A percentile compares a stretch with the other conserved stretches of the same genome.
These are phyloP conservation scores for Tympanopsis confertula DNA, from an alignment of 2,329 filamentous ascomycete genomes.

Conservation along the genomic window DNA sequence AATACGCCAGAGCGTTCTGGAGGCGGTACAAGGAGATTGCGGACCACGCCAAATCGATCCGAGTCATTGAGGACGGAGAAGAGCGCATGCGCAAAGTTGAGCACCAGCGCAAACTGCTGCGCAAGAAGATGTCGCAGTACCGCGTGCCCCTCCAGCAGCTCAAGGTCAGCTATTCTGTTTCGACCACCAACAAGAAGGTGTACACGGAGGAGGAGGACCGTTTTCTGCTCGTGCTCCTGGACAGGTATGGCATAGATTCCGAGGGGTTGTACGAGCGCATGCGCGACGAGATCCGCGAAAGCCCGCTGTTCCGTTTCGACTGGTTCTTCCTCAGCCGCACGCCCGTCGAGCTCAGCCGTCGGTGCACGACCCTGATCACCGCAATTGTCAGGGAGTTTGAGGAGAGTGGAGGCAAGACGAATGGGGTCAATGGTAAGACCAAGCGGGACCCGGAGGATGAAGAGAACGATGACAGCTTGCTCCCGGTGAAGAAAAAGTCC, in stretches of 20 bases:
- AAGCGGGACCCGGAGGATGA: slow-evolving; percentile 47
- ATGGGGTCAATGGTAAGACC: slow-evolving; percentile 30
- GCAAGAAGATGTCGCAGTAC: slow-evolving; percentile 92
- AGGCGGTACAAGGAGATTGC: slow-evolving; percentile 81
- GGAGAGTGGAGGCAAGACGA: slow-evolving; percentile 35
- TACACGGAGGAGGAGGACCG: slow-evolving; percentile 98
- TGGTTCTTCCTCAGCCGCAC: slow-evolving; percentile 98
- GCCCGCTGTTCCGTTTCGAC: slow-evolving; percentile 90
- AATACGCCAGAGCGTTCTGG: slow-evolving; percentile 94
- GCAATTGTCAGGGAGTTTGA: slow-evolving; percentile 94
- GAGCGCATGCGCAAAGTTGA: slow-evolving; percentile 80
- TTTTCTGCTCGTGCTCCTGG: slow-evolving; percentile 84
- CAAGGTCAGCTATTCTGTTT: slow-evolving; percentile 97
- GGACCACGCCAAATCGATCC: slow-evolving; percentile 80
- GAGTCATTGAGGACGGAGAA: slow-evolving; percentile 84
- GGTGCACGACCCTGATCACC: slow-evolving; percentile 87
- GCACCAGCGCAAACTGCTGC: slow-evolving; percentile 83
- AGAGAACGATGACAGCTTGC: slow-evolving; percentile 63
- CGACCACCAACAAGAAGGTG: slow-evolving; percentile 98
- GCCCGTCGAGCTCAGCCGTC: slow-evolving; percentile 78
- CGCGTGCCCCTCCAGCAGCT: slow-evolving; percentile 95
- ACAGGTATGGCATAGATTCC: slow-evolving; percentile 82
- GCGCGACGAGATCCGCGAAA: slow-evolving; percentile 92
- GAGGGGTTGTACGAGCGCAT: slow-evolving; percentile 87
- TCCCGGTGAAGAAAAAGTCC: slow-evolving; percentile 86